Base-by-base conservation (phyloP, 495 filamentous ascomycete genomes). In the Mytilinidion resinicola region DNA sequence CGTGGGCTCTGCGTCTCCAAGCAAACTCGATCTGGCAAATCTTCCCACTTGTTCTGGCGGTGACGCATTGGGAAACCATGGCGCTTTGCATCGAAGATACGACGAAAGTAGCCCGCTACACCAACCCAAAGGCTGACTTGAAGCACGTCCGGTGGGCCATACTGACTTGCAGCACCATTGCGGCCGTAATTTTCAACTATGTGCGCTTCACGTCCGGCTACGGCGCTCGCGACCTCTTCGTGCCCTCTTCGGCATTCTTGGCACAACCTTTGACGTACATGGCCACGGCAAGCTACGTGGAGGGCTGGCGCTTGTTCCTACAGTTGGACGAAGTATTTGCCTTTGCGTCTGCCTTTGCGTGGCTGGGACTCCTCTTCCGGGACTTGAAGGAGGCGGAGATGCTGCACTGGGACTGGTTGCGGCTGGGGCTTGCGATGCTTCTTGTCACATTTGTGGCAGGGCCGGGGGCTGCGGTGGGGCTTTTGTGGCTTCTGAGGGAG, bases 401-500 rank as follows among this genome's bases (percentile, higher is more conserved):
- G 30, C 17, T 52, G 10, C 1, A 36, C 5, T 15, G n/a, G 30
- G 17, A 19, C n/a, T 52, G 50, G 50, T 3, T 14, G n/a, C 11
- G 11, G 60, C 72, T 8, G 36, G 50, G 61, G 51, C 35, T 63
- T 12, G 42, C 57, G 5, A 52, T 59, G 4, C 50, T 69, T 55
- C 64, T 4, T 11, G 51, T 48, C 14, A 59, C 63, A 12, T 1
- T 69, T 15, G 48, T 65, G 14, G 48, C 56, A 44, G 69, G 71
- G 0, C 70, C 69, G 30, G 74, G 70, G 36, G 62, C 64, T n/a
- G 58, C 60, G 51, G 48, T 68, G 43, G 63, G 62, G 17, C 36
- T 55, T 42, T 66, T 69, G 46, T 73, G 69, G 70, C 53, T 51
- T 34, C 71, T 70, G 70, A 67, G 73, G 55, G 74, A 76, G 51